Percentiles rank a stretch among this genome's conserved stretches.
These are phyloP conservation scores for Globisporangium echinulatum DNA, from an alignment of 352 stramenopile species.

Conservation along the genomic window DNA sequence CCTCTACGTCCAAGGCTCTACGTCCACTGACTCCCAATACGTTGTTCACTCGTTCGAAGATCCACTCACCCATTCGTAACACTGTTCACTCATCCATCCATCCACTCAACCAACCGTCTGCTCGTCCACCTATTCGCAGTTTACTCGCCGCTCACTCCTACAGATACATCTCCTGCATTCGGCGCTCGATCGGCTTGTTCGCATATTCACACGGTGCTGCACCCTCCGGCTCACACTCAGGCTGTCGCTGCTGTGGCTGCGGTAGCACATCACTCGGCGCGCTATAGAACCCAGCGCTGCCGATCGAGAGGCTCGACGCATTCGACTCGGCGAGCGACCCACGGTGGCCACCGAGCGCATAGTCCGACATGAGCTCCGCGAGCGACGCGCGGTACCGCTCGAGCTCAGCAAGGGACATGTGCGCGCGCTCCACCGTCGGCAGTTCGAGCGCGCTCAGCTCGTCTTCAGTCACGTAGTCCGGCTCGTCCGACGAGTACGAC, in stretches of 20 bases:
- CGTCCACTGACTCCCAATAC: too few species aligned
- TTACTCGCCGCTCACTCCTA: background rate
- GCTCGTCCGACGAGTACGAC: slow-evolving; percentile 26
- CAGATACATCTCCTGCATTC: slow-evolving; percentile 5
- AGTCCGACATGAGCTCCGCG: slow-evolving; percentile 60
- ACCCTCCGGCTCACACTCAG: slow-evolving; percentile 24
- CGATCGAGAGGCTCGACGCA: slow-evolving; percentile 13
- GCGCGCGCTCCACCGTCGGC: background rate
- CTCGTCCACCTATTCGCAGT: too few species aligned
- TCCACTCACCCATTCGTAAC: background rate
- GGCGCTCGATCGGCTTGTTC: slow-evolving; percentile 1
- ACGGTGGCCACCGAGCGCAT: slow-evolving; percentile 14
- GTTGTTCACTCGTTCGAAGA: too few species aligned
- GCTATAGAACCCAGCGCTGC: background rate
- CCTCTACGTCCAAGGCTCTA: too few species aligned
- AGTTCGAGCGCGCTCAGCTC: background rate
- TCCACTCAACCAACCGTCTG: background rate
- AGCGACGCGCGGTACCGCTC: slow-evolving; percentile 42
- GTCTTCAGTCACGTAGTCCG: slow-evolving; percentile 11
- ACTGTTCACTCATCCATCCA: background rate
- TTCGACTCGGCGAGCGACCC: slow-evolving; percentile 15
- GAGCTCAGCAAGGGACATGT: slow-evolving; percentile 22
- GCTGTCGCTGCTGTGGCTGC: slow-evolving; percentile 19
- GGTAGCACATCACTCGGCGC: background rate
- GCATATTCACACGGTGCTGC: background rate